phyloP scores from a whole-genome alignment of 257 asterid genomes.

The Ocimum tenuiflorum region DNA sequence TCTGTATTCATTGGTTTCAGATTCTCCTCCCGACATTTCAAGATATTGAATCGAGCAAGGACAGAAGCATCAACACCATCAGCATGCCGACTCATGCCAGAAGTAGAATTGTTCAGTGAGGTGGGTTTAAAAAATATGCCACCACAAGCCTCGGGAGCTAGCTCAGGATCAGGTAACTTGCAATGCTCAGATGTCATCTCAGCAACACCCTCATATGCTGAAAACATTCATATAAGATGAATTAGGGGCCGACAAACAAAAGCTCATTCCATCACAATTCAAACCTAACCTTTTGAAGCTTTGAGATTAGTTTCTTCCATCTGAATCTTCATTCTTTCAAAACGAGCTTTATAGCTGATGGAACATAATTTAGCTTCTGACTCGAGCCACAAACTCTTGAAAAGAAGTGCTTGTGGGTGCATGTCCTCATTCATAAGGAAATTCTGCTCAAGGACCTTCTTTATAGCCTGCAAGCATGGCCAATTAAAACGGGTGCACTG shows the following conservation, averaged over 20 bases:
- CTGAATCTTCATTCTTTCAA: constrained; percentile 58
- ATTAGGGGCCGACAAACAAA: constrained; percentile 12
- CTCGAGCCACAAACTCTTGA: constrained; percentile 86
- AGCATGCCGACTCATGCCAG: constrained; percentile 22
- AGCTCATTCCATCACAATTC: not conserved
- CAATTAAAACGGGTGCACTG: constrained; percentile 1
- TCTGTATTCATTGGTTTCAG: constrained; percentile 10
- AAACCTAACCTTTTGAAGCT: constrained; percentile 46
- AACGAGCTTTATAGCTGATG: constrained; percentile 66
- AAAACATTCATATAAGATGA: constrained; percentile 16
- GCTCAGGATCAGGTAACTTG: constrained; percentile 15
- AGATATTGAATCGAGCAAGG: constrained; percentile 38
- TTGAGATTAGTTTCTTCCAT: constrained; percentile 44
- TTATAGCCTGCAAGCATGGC: constrained; percentile 55
- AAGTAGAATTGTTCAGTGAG: constrained; percentile 5
- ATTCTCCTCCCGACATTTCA: constrained; percentile 42
- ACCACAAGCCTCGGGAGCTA: constrained; percentile 14
- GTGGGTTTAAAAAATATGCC: constrained; percentile 2
- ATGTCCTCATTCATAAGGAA: constrained; percentile 45
- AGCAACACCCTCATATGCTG: constrained; percentile 26
- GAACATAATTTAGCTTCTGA: constrained; percentile 90
- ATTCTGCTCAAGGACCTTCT: constrained; percentile 71
- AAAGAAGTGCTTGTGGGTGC: constrained; percentile 56
- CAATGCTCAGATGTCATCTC: constrained; percentile 21
- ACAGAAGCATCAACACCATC: constrained; percentile 41